These are phyloP conservation scores for Globisporangium takayamanum DNA, from an alignment of 352 stramenopile genomes.

Conservation along the genomic window DNA sequence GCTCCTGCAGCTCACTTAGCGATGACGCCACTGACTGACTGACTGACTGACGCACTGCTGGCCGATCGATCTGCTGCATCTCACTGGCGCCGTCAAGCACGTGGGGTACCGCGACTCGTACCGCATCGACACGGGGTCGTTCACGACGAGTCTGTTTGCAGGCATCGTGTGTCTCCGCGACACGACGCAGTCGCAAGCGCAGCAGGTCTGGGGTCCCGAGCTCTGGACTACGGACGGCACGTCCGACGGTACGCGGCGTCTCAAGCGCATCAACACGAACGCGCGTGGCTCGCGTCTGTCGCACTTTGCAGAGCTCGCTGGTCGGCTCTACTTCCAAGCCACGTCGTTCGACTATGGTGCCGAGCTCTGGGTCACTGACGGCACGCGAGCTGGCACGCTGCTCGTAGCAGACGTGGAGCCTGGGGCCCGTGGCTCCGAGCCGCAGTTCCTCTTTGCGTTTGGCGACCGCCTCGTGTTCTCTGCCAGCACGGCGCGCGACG, in stretches of 20 bases:
- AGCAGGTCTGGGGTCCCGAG: conserved; percentile 29
- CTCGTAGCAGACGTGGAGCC: conserved; percentile 52
- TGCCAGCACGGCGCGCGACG: conserved; percentile 25
- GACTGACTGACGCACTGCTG: too few relatives aligned
- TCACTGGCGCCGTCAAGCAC: conserved; percentile 81
- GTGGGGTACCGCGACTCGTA: conserved; percentile 70
- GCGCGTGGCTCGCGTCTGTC: conserved; percentile 22
- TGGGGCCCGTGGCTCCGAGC: conserved; percentile 31
- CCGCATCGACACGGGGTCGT: conserved; percentile 33
- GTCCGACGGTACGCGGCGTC: conserved; percentile 42
- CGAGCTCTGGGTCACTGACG: conserved; percentile 78
- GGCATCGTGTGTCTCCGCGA: conserved; percentile 68
- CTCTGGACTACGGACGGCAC: conserved; percentile 86
- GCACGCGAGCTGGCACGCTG: conserved; percentile 37
- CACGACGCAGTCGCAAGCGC: not conserved
- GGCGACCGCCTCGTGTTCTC: conserved; percentile 47
- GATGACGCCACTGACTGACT: not conserved
- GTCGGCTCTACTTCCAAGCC: conserved; percentile 68
- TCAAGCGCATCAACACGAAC: conserved; percentile 37
- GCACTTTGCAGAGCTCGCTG: conserved; percentile 32
- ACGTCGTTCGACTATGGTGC: conserved; percentile 35
- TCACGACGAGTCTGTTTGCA: conserved; percentile 53
- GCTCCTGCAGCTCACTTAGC: not conserved
- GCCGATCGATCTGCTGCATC: conserved; percentile 6
- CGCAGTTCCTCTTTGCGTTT: conserved; percentile 30